Evolutionary conservation across 441 rosid genomes (phyloP).

Genomic region (Pelargonium citronellum): DNA sequence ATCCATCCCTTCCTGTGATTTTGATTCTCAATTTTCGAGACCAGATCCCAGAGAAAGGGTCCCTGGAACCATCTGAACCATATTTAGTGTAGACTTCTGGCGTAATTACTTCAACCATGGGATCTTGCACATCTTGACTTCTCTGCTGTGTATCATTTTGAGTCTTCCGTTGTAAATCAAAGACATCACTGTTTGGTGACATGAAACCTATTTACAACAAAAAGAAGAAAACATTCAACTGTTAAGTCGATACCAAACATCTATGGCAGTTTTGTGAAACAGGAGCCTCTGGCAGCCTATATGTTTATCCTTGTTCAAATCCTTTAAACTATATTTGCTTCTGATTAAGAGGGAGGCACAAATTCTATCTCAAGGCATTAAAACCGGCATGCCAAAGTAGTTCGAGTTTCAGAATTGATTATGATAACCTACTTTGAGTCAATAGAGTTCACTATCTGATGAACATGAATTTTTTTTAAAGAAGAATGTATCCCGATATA

Average conservation of each 20-base stretch:
- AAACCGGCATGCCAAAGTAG: background rate
- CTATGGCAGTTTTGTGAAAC: background rate
- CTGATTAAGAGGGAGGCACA: background rate
- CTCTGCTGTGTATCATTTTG: slow-evolving; percentile 49
- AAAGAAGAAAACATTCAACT: slow-evolving; percentile 8
- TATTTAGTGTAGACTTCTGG: slow-evolving; percentile 56
- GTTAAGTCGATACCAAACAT: background rate
- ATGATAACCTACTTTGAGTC: slow-evolving; percentile 7
- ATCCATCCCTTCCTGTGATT: slow-evolving; percentile 75
- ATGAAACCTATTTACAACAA: slow-evolving; percentile 28
- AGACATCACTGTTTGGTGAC: slow-evolving; percentile 43
- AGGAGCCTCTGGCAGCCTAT: background rate
- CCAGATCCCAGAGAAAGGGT: slow-evolving; percentile 72
- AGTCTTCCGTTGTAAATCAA: slow-evolving; percentile 40
- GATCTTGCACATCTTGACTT: slow-evolving; percentile 44
- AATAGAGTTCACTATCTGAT: background rate
- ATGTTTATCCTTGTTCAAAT: background rate
- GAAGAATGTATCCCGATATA: background rate
- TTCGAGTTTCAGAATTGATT: background rate
- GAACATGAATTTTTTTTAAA: background rate
- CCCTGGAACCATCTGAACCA: slow-evolving; percentile 59
- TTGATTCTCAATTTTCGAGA: slow-evolving; percentile 71
- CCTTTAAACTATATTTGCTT: background rate
- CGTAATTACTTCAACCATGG: slow-evolving; percentile 71
- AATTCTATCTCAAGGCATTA: background rate